phyloP scores from a whole-genome alignment of 768 basidiomycete species.

The Leccinum disarticulatum region DNA sequence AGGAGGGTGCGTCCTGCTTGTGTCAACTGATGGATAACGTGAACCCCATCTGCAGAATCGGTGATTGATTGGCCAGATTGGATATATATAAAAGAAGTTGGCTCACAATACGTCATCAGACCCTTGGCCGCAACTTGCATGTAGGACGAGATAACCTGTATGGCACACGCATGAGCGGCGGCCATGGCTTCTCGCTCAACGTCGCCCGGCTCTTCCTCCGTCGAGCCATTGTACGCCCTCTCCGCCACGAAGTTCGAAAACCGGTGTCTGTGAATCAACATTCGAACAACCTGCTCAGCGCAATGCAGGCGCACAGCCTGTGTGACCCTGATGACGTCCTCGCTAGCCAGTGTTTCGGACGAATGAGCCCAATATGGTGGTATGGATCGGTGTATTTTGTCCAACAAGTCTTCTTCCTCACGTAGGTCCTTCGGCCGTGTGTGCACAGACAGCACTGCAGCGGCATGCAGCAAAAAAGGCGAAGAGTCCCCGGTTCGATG shows the following conservation, averaged over 20 bases:
- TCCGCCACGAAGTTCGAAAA: constrained; percentile 78
- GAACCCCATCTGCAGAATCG: constrained; percentile 71
- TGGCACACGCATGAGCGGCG: constrained; percentile 71
- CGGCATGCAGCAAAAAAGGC: constrained; percentile 76
- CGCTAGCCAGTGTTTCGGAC: constrained; percentile 74
- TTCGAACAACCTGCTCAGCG: constrained; percentile 81
- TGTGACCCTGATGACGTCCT: constrained; percentile 86
- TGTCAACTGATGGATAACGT: constrained; percentile 93
- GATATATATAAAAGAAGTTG: constrained; percentile 6
- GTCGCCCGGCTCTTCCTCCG: constrained; percentile 57
- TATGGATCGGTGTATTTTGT: constrained; percentile 72
- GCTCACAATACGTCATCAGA: constrained; percentile 92
- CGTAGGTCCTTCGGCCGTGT: constrained; percentile 62
- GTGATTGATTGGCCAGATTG: constrained; percentile 13
- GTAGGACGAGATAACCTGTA: constrained; percentile 81
- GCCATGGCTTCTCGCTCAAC: constrained; percentile 78
- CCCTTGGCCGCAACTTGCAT: constrained; percentile 84
- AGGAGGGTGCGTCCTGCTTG: constrained; percentile 91
- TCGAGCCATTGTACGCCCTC: constrained; percentile 47
- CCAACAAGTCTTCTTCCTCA: constrained; percentile 79
- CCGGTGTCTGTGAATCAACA: constrained; percentile 87
- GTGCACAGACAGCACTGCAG: constrained; percentile 62
- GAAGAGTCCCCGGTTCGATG: constrained; percentile 61
- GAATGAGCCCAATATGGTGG: constrained; percentile 81
- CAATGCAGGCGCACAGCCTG: constrained; percentile 87